Evolutionary conservation across 768 basidiomycete genomes (phyloP), one percentile per base, ranked within the genome.

Genomic region (Suillus weaverae): DNA sequence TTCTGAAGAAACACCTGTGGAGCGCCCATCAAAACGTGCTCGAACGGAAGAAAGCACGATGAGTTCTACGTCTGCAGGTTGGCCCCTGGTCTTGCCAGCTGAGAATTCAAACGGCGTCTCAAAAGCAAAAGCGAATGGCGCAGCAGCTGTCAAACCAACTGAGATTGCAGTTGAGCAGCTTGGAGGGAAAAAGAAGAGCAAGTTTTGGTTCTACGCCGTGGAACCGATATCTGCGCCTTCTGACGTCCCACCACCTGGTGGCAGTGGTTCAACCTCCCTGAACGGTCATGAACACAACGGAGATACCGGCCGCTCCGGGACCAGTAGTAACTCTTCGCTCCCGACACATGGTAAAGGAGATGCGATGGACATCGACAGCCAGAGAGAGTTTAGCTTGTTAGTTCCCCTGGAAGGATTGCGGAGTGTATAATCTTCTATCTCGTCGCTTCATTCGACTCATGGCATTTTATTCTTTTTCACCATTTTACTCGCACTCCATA

Each of bases 131-230:
- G 76, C 72, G 20, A 81, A 83, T 55, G 85, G 89, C 51, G 87
- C 89, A 0, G 86, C 90, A 18, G 86, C 85, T 41, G 72, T 91
- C 67, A 92, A 88, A 71, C 85, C 89, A 16, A 87, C 81, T 41
- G 91, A 94, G 72, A 79, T 87, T 50, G 89, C 89, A n/a, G 67
- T 92, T 72, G 92, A 92, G 64, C 84, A 89, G 65, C 81, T 92
- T 30, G 86, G 85, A 39, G 91, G 92, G 66, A 92, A 89, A 80
- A 94, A 91, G 79, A 88, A 84, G 75, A 94, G 92, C 72, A 93
- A 90, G 71, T 94, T 88, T 74, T 93, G 92, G 92, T 89, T 90
- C 51, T 95, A 95, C 68, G 92, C 92, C 22, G 90, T 94, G 32
- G 92, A 94, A 69, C 89, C 91, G 1, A 70, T 84, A 51, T 75